Evolutionary conservation across 257 asterid genomes (phyloP).

Genomic region (Penstemon barbatus): DNA sequence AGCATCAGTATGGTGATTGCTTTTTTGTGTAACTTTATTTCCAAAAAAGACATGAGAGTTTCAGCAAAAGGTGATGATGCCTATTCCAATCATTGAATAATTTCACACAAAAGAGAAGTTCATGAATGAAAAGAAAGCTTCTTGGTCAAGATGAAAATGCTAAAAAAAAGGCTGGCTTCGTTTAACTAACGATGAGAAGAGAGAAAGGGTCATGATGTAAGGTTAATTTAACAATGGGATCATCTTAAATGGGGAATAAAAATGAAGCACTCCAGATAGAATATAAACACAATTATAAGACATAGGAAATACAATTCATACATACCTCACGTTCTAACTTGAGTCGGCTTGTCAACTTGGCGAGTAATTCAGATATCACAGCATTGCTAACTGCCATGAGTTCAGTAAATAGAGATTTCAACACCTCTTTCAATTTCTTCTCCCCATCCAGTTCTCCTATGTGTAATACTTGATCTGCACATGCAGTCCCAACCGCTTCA

Average conservation of each 20-base stretch:
- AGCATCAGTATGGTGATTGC: too few relatives aligned
- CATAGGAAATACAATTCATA: not conserved
- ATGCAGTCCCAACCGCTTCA: constrained; percentile 68
- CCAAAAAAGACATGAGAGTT: too few relatives aligned
- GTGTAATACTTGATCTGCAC: constrained; percentile 45
- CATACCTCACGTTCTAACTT: constrained; percentile 56
- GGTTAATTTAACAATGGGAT: too few relatives aligned
- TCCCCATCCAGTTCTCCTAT: constrained; percentile 48
- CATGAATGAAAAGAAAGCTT: not conserved
- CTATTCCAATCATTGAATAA: too few relatives aligned
- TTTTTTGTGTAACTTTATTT: too few relatives aligned
- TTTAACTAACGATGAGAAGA: not conserved
- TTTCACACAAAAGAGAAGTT: not conserved
- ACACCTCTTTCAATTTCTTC: constrained; percentile 54
- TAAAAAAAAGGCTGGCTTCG: not conserved
- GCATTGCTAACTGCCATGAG: constrained; percentile 72
- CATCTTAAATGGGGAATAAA: not conserved
- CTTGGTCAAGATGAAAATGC: not conserved
- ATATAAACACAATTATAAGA: not conserved
- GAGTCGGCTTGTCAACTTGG: constrained; percentile 69
- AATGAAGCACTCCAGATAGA: constrained; percentile 11
- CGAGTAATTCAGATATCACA: constrained; percentile 49
- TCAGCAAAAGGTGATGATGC: too few relatives aligned
- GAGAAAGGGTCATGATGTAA: too few relatives aligned
- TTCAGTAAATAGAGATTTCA: constrained; percentile 57